phyloP scores from a whole-genome alignment of 257 asterid genomes.

The Fraxinus excelsior region DNA sequence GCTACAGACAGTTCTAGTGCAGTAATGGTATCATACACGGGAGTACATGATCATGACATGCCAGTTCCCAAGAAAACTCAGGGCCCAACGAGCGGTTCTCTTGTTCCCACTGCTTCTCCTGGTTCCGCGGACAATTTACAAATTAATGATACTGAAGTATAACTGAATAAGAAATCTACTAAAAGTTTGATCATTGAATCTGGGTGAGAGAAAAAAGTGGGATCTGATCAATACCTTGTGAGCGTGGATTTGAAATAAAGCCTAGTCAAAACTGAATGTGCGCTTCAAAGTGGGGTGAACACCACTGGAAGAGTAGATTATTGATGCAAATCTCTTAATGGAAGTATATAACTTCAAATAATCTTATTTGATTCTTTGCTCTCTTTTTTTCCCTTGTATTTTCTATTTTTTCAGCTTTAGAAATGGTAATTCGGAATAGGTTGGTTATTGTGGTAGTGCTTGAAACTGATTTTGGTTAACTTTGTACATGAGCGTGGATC shows the following conservation, averaged over 20 bases:
- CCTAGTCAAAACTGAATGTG: slow-evolving; percentile 48
- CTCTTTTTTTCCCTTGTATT: slow-evolving; percentile 13
- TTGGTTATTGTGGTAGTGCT: slow-evolving; percentile 32
- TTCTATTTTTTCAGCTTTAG: slow-evolving; percentile 27
- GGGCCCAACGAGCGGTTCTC: slow-evolving; percentile 45
- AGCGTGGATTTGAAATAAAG: slow-evolving; percentile 75
- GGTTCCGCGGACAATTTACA: slow-evolving; percentile 38
- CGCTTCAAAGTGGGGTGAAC: background rate
- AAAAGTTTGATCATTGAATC: slow-evolving; percentile 47
- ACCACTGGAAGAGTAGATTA: slow-evolving; percentile 11
- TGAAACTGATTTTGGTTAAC: slow-evolving; percentile 25
- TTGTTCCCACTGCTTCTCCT: slow-evolving; percentile 44
- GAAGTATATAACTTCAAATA: slow-evolving; percentile 25
- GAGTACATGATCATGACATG: slow-evolving; percentile 79
- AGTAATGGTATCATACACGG: slow-evolving; percentile 70
- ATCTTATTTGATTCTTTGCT: slow-evolving; percentile 19
- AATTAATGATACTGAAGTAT: slow-evolving; percentile 29
- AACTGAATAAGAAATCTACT: slow-evolving; percentile 41
- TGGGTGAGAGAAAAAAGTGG: slow-evolving; percentile 44
- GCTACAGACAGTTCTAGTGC: slow-evolving; percentile 61
- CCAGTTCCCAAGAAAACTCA: slow-evolving; percentile 71
- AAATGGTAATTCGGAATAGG: slow-evolving; percentile 23
- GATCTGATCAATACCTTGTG: slow-evolving; percentile 58
- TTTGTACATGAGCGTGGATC: slow-evolving; percentile 32
- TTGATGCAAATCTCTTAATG: slow-evolving; percentile 21